Conservation (phyloP, 352 stramenopile genomes). For the Blastocystis sp. region DNA sequence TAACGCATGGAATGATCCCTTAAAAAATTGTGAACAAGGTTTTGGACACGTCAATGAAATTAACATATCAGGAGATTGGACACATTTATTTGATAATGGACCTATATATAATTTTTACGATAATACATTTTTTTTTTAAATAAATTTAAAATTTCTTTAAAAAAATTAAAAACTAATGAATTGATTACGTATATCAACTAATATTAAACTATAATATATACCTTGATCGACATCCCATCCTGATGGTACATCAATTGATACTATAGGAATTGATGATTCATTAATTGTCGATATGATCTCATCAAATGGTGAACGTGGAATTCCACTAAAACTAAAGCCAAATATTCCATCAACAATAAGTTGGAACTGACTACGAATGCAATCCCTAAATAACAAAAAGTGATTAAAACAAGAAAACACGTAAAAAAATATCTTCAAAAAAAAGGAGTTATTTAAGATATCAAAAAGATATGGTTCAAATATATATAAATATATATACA, state of each 20-base stretch:
- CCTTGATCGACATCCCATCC: slow-evolving; percentile 81
- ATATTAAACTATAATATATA: slow-evolving; percentile 50
- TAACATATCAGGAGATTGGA: slow-evolving; percentile 70
- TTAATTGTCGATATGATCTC: slow-evolving; percentile 50
- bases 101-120: too few species aligned
- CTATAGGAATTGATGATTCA: slow-evolving; percentile 50
- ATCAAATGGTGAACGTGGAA: slow-evolving; percentile 66
- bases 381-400: slow-evolving; percentile 38
- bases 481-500: slow-evolving; percentile 3
- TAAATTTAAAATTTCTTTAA: too few species aligned
- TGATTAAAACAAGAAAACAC: slow-evolving; percentile 43
- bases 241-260: slow-evolving; percentile 89
- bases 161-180: too few species aligned
- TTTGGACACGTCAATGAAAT: slow-evolving; percentile 91
- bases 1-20: slow-evolving; percentile 70
- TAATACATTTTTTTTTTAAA: too few species aligned
- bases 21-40: slow-evolving; percentile 64
- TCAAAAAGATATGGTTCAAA: slow-evolving; percentile 43
- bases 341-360: slow-evolving; percentile 94
- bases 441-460: slow-evolving; percentile 56
- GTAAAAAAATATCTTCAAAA: slow-evolving; percentile 57
- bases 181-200: too few species aligned
- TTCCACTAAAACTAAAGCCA: slow-evolving; percentile 80
- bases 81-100: slow-evolving; percentile 40
- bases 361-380: slow-evolving; percentile 54